Evolutionary conservation across 176 grass and related monocot species (phyloP).

Genomic region (Oryza meyeriana): DNA sequence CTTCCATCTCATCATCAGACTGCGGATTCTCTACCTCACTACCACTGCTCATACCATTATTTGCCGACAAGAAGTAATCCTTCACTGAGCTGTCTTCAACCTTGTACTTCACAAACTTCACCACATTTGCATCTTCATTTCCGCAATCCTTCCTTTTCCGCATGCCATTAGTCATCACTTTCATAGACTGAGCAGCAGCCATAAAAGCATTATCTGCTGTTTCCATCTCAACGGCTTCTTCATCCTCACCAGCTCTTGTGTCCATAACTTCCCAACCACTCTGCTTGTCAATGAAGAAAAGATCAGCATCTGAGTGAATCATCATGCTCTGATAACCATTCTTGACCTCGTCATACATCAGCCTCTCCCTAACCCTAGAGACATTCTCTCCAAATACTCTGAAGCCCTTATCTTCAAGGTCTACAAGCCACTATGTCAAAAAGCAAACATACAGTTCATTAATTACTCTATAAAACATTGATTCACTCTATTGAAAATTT

Average conservation of each 20-base stretch:
- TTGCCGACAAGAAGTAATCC: conserved; percentile 27
- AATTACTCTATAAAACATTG: background rate
- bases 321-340: conserved; percentile 38
- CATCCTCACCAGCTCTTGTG: conserved; percentile 33
- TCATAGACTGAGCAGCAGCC: conserved; percentile 81
- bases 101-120: conserved; percentile 75
- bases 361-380: conserved; percentile 52
- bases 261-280: conserved; percentile 34
- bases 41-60: conserved; percentile 59
- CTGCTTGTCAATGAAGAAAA: conserved; percentile 88
- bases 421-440: conserved; percentile 71
- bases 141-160: conserved; percentile 73
- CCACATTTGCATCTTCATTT: conserved; percentile 39
- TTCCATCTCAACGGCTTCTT: conserved; percentile 49
- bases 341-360: conserved; percentile 56
- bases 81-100: conserved; percentile 53
- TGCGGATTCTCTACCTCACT: conserved; percentile 90
- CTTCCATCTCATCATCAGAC: conserved; percentile 84
- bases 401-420: conserved; percentile 75
- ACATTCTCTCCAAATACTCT: conserved; percentile 63
- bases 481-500: background rate
- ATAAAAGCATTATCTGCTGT: conserved; percentile 71
- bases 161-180: conserved; percentile 41
- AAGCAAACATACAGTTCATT: conserved; percentile 39
- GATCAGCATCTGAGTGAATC: conserved; percentile 46